Evolutionary conservation across 805 yeast species (phyloP).

Genomic region (Candida ficus): DNA sequence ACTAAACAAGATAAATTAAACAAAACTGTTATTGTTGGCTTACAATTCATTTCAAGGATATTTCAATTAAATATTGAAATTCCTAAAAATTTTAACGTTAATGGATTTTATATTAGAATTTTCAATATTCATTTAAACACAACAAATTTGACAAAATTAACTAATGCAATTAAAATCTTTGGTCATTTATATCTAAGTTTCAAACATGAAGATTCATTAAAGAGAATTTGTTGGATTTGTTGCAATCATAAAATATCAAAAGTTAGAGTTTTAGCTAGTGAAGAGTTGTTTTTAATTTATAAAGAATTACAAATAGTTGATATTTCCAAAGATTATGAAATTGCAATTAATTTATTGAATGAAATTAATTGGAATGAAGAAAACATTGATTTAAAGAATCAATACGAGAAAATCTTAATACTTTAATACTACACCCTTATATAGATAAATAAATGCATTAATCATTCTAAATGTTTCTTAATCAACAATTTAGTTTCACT

Average conservation of each 20-base stretch:
- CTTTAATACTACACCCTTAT: no score
- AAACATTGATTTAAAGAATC: neutral
- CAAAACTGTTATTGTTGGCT: slow-evolving; percentile 20
- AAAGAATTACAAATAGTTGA: slow-evolving; percentile 29
- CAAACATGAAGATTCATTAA: slow-evolving; percentile 14
- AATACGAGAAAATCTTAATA: slow-evolving; percentile 1
- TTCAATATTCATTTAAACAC: slow-evolving; percentile 56
- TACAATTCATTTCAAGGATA: slow-evolving; percentile 21
- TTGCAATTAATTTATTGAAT: slow-evolving; percentile 10
- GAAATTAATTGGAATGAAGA: slow-evolving; percentile 16
- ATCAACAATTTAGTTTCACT: no score
- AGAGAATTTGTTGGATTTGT: slow-evolving; percentile 25
- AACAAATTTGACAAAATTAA: slow-evolving; percentile 32
- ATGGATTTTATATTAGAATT: slow-evolving; percentile 39
- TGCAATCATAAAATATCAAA: slow-evolving; percentile 28
- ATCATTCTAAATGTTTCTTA: no score
- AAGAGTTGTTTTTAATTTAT: slow-evolving; percentile 35
- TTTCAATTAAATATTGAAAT: slow-evolving; percentile 18
- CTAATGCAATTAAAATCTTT: slow-evolving; percentile 38
- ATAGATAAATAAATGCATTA: no score
- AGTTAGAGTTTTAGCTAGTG: slow-evolving; percentile 36
- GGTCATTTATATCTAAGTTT: slow-evolving; percentile 29
- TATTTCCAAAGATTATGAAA: slow-evolving; percentile 26
- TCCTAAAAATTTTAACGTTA: slow-evolving; percentile 21
- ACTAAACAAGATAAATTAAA: slow-evolving; percentile 11